phyloP scores from a whole-genome alignment of 2,329 filamentous ascomycete species.

The Pseudodiploospora longispora region DNA sequence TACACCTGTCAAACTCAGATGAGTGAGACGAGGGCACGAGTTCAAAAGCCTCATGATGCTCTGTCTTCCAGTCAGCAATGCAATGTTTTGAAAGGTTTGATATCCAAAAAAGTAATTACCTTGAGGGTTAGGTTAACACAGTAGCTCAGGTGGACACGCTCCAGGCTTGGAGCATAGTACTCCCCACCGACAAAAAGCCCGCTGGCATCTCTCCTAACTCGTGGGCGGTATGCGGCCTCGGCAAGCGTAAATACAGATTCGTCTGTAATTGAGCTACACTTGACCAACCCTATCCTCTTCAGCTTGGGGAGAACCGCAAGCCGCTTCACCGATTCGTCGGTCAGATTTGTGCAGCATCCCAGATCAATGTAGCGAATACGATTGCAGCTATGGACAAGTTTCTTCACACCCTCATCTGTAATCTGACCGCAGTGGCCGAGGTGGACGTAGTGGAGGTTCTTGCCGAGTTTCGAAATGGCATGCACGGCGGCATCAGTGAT shows the following conservation, averaged over 20 bases:
- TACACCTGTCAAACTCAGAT: constrained; percentile 89
- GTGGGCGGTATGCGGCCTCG: constrained; percentile 51
- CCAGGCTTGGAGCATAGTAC: constrained; percentile 59
- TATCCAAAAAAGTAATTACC: constrained; percentile 41
- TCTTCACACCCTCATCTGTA: constrained; percentile 80
- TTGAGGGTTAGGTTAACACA: constrained; percentile 76
- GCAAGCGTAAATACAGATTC: constrained; percentile 80
- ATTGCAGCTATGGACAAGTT: constrained; percentile 77
- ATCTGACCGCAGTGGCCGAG: constrained; percentile 88
- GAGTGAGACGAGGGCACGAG: constrained; percentile 83
- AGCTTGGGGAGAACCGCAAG: constrained; percentile 85
- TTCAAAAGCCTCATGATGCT: constrained; percentile 86
- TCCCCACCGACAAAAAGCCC: constrained; percentile 42
- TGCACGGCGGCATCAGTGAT: constrained; percentile 85
- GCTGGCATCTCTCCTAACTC: constrained; percentile 39
- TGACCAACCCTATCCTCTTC: constrained; percentile 89
- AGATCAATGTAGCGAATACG: constrained; percentile 95
- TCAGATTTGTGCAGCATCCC: constrained; percentile 86
- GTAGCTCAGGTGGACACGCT: constrained; percentile 93
- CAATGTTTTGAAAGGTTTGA: background rate
- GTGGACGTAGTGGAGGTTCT: constrained; percentile 95
- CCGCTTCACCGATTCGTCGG: constrained; percentile 76
- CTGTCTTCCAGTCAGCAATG: constrained; percentile 36
- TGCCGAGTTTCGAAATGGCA: constrained; percentile 81
- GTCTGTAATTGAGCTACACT: constrained; percentile 86